These are phyloP conservation scores for Aspergillus avenaceus DNA, from an alignment of 495 filamentous ascomycete species.

Conservation along the genomic window DNA sequence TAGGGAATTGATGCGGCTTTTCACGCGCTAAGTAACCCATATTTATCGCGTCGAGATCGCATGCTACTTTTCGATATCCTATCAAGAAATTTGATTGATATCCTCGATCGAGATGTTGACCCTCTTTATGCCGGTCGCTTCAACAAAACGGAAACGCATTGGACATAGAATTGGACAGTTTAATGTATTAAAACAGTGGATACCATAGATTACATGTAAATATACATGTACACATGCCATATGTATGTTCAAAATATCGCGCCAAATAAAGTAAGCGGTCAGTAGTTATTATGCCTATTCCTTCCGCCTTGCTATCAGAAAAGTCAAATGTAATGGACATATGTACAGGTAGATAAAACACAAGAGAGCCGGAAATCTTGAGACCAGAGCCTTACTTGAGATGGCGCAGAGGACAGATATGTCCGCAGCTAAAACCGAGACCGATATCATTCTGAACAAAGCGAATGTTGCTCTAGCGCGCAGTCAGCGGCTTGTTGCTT, in stretches of 20 bases:
- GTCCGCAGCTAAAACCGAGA: constrained; percentile 36
- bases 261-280: constrained; percentile 1
- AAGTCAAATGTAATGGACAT: neutral
- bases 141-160: neutral
- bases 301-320: constrained; percentile 14
- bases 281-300: constrained; percentile 7
- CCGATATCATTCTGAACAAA: constrained; percentile 47
- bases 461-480: constrained; percentile 47
- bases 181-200: too few species aligned
- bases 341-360: constrained; percentile 2
- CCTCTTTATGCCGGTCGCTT: neutral
- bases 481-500: constrained; percentile 48
- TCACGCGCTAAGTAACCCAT: neutral
- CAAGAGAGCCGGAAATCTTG: neutral
- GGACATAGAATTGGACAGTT: too few species aligned
- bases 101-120: constrained; percentile 1
- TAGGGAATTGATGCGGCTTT: neutral
- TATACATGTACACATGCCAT: too few species aligned
- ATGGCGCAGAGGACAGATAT: constrained; percentile 9
- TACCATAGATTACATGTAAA: too few species aligned
- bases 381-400: too few species aligned
- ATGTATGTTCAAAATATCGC: too few species aligned
- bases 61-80: neutral
- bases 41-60: neutral
- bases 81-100: neutral